Evolutionary conservation across 352 stramenopile species (phyloP).

Genomic region (Phytopythium ostracodes): DNA sequence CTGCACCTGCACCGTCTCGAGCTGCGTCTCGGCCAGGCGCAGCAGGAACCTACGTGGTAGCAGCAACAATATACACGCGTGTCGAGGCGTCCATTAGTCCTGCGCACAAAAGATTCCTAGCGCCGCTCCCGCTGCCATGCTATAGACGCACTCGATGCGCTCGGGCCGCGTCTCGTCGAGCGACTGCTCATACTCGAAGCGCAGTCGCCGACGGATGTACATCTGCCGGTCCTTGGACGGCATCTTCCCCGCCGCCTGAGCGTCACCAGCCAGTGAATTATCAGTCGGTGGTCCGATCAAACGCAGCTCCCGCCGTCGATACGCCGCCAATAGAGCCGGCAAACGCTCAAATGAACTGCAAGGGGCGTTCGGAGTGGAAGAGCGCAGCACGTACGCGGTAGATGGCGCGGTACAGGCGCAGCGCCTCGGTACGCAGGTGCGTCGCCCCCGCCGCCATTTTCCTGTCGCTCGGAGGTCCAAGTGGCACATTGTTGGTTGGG

Average conservation of each 20-base stretch:
- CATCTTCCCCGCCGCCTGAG: conserved; percentile 60
- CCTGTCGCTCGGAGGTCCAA: not conserved
- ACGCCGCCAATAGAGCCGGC: too few relatives aligned
- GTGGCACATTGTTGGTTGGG: too few relatives aligned
- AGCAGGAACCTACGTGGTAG: conserved; percentile 42
- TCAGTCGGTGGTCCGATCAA: not conserved
- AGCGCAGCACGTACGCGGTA: conserved; percentile 44
- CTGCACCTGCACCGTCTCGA: conserved; percentile 74
- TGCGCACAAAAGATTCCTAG: too few relatives aligned
- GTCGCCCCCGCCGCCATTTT: not conserved
- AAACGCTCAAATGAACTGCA: not conserved
- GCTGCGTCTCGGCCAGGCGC: conserved; percentile 66
- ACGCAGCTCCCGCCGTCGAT: not conserved
- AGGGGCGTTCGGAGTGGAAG: not conserved
- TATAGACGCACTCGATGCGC: conserved; percentile 41
- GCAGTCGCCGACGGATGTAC: conserved; percentile 65
- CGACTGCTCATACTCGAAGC: conserved; percentile 66
- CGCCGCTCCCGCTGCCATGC: too few relatives aligned
- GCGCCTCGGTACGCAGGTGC: conserved; percentile 27
- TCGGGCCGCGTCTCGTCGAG: conserved; percentile 48
- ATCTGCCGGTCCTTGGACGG: conserved; percentile 54
- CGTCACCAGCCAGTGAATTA: not conserved
- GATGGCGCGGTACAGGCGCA: conserved; percentile 70
- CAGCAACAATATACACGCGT: too few relatives aligned
- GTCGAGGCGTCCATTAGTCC: too few relatives aligned